Base-by-base conservation (phyloP, 495 filamentous ascomycete genomes). In the Aspergillus saccharolyticus region DNA sequence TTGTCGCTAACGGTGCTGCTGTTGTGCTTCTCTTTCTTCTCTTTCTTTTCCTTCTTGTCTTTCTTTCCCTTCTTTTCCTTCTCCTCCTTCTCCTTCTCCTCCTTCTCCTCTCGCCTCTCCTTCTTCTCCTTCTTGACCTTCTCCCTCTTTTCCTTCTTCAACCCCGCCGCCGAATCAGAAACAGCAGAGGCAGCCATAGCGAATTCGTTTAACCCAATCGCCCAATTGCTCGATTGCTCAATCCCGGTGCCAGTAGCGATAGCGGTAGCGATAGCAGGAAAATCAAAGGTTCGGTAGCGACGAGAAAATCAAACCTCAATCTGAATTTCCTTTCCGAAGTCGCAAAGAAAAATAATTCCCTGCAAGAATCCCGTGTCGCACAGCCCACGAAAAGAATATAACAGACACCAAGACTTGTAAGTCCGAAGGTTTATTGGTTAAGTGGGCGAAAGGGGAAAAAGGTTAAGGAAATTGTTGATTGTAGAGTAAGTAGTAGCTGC, bases 111-210 rank as follows among this genome's bases (percentile, higher is more conserved):
- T 42, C 59, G 28, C 3, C 44, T 45, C 61, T 64, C 58, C 39
- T 60, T 58, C 8, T 45, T 58, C 39, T 53, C 22, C 16, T 53
- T 56, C 44, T 63, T 65, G 58, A 63, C 65, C 58, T 62, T 61
- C 47, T 60, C 25, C 51, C 53, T 58, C 58, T 67, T 60, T 51
- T 83, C 77, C 64, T 81, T 79, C 78, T 89, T 87, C 66, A 89
- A 75, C 49, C 85, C 88, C 67, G 90, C 73, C 75, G 86, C 81
- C 72, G 89, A 90, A 87, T 86, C 90, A 53, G 88, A 85, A 18
- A 88, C 87, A 6, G 2, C 33, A 5, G 33, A 39, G 14, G 33
- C 33, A 39, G 33, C 33, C 33, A 39, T 39, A 39, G 25, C 25
- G 25, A 28, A 4, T 9, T 28, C 25, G 4, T 3, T 28, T n/a